Evolutionary conservation across 495 filamentous ascomycete genomes (phyloP), one percentile per base, ranked within the genome.

Genomic region (Penicillium herquei): DNA sequence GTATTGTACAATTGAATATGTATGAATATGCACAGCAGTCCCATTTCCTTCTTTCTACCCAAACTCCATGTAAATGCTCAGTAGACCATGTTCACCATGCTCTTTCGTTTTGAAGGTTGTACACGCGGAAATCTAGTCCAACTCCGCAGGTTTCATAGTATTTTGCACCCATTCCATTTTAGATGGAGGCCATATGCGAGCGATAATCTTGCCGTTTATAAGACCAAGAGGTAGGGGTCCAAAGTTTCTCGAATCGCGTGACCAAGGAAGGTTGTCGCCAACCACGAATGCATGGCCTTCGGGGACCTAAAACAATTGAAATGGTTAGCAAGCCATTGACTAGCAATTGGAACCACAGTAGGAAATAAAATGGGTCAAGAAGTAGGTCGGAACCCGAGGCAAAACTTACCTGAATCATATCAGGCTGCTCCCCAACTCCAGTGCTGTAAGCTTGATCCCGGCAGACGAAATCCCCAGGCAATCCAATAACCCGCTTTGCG

Each of bases 391-490:
- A 26, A 8, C 6, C 34, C 30, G 32, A 18, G 1, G 51, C 39
- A 33, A 42, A 61, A 90, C 58, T 14, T 26, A 68, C 90, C 83
- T 92, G 88, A 40, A 96, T 80, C 90, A 96, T 95, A 58, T 73
- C 76, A 55, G 77, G 70, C 42, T 62, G 65, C 55, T 60, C 62
- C 58, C 79, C 65, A 42, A 57, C 66, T 47, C 63, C 71, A 33
- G 49, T 52, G 61, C 70, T 74, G 46, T 74, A 74, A 30, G 84
- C 83, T 34, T 82, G 80, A 70, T 91, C 84, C 55, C 81, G 75
- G 56, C 89, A 72, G 33, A 97, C 91, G 73, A 94, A 96, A 73
- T 98, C 94, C 12, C 94, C 94, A 11, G 84, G 84, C 81, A 97
- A 73, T 3, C 92, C 94, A 30, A 97, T 59, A 17, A 98, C 85